phyloP scores from a whole-genome alignment of 1,284 basidiomycete species.

The Ganoderma lucidum region DNA sequence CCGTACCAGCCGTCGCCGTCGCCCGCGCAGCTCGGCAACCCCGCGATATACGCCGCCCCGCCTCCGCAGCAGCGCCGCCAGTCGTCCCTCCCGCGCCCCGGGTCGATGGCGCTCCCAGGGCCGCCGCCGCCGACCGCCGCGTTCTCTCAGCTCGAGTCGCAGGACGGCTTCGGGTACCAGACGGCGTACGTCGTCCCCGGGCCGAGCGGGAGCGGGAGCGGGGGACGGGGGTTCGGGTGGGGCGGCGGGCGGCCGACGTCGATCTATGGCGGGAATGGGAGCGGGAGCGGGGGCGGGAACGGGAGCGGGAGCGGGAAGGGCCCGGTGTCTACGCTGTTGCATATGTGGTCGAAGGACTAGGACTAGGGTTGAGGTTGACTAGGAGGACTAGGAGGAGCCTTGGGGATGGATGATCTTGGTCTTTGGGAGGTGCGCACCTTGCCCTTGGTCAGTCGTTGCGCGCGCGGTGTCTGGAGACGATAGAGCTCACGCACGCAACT shows the following conservation, averaged over 20 bases:
- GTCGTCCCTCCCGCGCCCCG: constrained; percentile 13
- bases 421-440: background rate
- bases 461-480: background rate
- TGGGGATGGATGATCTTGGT: background rate
- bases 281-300: background rate
- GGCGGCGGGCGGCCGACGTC: constrained; percentile 12
- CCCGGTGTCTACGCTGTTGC: constrained; percentile 27
- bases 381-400: background rate
- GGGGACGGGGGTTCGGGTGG: background rate
- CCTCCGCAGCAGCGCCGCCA: constrained; percentile 32
- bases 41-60: constrained; percentile 48
- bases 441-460: too few relatives aligned
- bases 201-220: background rate
- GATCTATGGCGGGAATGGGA: constrained; percentile 8
- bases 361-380: constrained; percentile 13
- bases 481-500: background rate
- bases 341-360: constrained; percentile 33
- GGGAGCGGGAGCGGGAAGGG: constrained; percentile 20
- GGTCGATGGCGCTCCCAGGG: constrained; percentile 20
- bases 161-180: constrained; percentile 6
- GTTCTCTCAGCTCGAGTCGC: background rate
- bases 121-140: background rate
- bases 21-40: constrained; percentile 54
- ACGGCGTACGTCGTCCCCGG: constrained; percentile 12
- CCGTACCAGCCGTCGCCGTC: constrained; percentile 52